A percentile compares a stretch with the other conserved stretches of the same genome.
These are phyloP conservation scores for Trypanosoma theileri DNA, from an alignment of 208 protist genomes.

Conservation along the genomic window DNA sequence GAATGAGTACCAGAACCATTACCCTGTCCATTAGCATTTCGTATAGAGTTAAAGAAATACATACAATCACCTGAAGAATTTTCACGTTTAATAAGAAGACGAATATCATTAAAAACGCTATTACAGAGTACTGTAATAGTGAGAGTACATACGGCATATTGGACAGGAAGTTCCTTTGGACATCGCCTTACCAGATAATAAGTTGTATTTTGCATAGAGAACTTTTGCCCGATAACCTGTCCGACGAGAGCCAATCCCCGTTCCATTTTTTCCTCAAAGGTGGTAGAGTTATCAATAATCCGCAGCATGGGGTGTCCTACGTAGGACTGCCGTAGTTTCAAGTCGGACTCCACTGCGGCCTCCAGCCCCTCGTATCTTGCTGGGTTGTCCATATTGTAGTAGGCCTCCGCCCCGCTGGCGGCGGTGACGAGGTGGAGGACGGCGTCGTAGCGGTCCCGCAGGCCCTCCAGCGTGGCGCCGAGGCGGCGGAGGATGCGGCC, in stretches of 20 bases:
- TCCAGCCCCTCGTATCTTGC: slow-evolving; percentile 79
- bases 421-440: slow-evolving; percentile 85
- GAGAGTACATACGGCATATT: slow-evolving; percentile 41
- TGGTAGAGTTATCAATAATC: slow-evolving; percentile 73
- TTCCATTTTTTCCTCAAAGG: slow-evolving; percentile 81
- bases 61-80: slow-evolving; percentile 55
- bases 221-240: slow-evolving; percentile 57
- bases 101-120: slow-evolving; percentile 63
- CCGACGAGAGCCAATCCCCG: slow-evolving; percentile 37
- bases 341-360: slow-evolving; percentile 72
- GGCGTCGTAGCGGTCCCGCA: slow-evolving; percentile 83
- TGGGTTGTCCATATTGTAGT: slow-evolving; percentile 80
- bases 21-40: neutral
- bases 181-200: slow-evolving; percentile 52
- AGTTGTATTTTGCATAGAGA: slow-evolving; percentile 33
- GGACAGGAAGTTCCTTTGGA: slow-evolving; percentile 32
- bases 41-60: slow-evolving; percentile 68
- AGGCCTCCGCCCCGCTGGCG: slow-evolving; percentile 66
- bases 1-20: neutral
- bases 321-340: slow-evolving; percentile 78
- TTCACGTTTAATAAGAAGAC: slow-evolving; percentile 46
- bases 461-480: slow-evolving; percentile 46
- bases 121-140: slow-evolving; percentile 58
- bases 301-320: slow-evolving; percentile 69
- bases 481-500: slow-evolving; percentile 40